Base-by-base conservation (phyloP, 306 rosid genomes). In the Vigna unguiculata region DNA sequence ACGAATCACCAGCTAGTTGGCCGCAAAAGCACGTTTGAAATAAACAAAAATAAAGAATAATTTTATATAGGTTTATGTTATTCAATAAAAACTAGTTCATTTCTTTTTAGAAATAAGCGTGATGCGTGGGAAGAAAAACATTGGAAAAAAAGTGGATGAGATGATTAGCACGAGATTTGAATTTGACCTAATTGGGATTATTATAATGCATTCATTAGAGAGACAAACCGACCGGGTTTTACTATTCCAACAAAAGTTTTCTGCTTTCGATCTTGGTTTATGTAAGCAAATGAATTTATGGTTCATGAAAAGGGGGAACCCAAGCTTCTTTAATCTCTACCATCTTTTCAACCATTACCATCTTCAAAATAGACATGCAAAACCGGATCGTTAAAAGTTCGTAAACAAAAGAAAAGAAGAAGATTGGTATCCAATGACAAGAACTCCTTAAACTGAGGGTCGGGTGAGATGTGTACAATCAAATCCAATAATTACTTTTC, bases 181-280 rank as follows among this genome's bases (percentile, higher is more conserved):
- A 78, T 86, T 85, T 87, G 93, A 91, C 91, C 82, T 76, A 32
- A 70, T 71, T 80, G 63, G 45, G 30, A 65, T 38, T 59, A 59
- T 59, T n/a, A 30, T 46, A 46, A 72, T 78, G 86, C 75, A 76
- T 70, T 73, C 24, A 78, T 79, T 62, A 15, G 77, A 85, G 70
- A 76, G 92, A 92, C 93, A 90, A 85, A 83, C 83, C 74, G 87
- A 88, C 83, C 83, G 76, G 57, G 71, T 81, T 80, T 90, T 77
- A 83, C 84, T 80, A 66, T 80, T 86, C 83, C 86, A 59, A 84
- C 46, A 70, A 80, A 91, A 82, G 85, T 38, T 63, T 73, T 62
- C 0, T 69, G 83, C 43, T 77, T 73, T 80, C 11, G 46, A 80
- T 65, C 59, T 32, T 46, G 54, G 80, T 57, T 80, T 74, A 74